Percentiles rank a stretch among this genome's conserved stretches.
Conservation (phyloP, 352 stramenopile species). For the Phytophthora uliginosa region DNA sequence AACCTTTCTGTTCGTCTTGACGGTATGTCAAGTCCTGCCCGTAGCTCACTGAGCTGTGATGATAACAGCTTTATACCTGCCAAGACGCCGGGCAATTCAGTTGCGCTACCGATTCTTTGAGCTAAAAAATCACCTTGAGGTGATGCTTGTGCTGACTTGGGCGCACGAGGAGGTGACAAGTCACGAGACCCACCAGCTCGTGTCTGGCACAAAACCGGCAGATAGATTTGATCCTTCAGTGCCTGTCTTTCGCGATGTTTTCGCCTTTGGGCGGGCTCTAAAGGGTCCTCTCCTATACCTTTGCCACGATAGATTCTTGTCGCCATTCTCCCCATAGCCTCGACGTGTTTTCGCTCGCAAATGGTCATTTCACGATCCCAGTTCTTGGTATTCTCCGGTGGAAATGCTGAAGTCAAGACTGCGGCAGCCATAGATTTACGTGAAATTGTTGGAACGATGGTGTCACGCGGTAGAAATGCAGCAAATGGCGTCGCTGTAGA, state of each 20-base stretch:
- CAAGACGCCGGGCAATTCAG: constrained; percentile 30
- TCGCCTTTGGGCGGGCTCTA: constrained; percentile 8
- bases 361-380: constrained; percentile 46
- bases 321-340: constrained; percentile 35
- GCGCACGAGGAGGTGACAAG: constrained; percentile 5
- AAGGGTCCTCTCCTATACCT: constrained; percentile 1
- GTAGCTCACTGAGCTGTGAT: constrained; percentile 50
- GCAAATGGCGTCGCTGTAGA: constrained; percentile 38
- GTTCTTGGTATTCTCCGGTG: constrained; percentile 19
- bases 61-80: constrained; percentile 49
- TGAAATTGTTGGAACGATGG: constrained; percentile 29
- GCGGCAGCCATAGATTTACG: constrained; percentile 34
- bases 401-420: constrained; percentile 28
- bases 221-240: constrained; percentile 43
- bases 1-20: constrained; percentile 7
- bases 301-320: constrained; percentile 26
- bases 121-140: not conserved
- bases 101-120: not conserved
- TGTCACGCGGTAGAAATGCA: constrained; percentile 26
- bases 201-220: constrained; percentile 24
- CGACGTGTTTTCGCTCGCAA: constrained; percentile 36
- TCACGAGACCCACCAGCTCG: constrained; percentile 5
- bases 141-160: constrained; percentile 2
- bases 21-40: constrained; percentile 32
- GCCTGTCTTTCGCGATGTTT: constrained; percentile 19